A percentile compares a stretch with the other conserved stretches of the same genome.
Conservation (phyloP, 768 basidiomycete genomes). For the Leucosporidium yakuticum region DNA sequence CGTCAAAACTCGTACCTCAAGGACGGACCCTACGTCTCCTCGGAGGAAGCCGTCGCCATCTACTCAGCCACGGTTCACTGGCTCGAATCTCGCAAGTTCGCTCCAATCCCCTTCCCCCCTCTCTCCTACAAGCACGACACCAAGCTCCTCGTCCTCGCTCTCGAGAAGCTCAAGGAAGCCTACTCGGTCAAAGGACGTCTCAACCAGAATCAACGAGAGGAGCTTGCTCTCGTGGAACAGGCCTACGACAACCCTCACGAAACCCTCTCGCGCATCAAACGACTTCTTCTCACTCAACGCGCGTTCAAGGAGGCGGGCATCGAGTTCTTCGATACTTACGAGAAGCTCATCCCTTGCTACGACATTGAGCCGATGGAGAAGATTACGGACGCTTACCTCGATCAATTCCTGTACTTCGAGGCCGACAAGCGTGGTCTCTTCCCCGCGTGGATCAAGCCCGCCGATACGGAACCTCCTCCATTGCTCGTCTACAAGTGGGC, state of each 20-base stretch:
- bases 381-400: constrained; percentile 98
- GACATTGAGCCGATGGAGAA: constrained; percentile 99
- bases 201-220: constrained; percentile 97
- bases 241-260: constrained; percentile 99
- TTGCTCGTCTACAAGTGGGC: constrained; percentile 99
- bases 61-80: constrained; percentile 99
- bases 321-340: constrained; percentile 53
- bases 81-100: constrained; percentile 96
- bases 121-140: constrained; percentile 99
- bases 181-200: constrained; percentile 96
- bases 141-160: constrained; percentile 87
- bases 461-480: constrained; percentile 93
- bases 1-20: constrained; percentile 97
- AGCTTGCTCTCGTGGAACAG: constrained; percentile 95
- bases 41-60: constrained; percentile 97
- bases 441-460: constrained; percentile 99
- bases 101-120: constrained; percentile 98
- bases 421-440: constrained; percentile 96
- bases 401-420: constrained; percentile 98
- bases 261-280: constrained; percentile 95
- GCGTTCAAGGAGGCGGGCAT: constrained; percentile 98
- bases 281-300: constrained; percentile 88
- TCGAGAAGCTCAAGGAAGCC: constrained; percentile 98
- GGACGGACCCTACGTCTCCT: constrained; percentile 97
- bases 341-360: constrained; percentile 97